phyloP scores from a whole-genome alignment of 75 land plant species.

The Cupressus sempervirens region DNA sequence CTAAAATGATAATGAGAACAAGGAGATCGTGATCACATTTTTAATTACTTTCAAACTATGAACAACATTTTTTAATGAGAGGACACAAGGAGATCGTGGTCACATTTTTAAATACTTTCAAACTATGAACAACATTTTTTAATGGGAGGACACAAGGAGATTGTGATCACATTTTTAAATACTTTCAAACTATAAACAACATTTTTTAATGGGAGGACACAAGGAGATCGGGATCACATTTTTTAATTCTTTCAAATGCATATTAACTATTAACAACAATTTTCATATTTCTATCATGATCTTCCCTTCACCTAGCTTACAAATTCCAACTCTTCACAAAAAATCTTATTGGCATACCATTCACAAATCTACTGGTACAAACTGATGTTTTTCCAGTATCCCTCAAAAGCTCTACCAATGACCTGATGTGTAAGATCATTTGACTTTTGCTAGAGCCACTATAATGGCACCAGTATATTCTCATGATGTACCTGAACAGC shows the following conservation, averaged over 20 bases:
- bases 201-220: not conserved
- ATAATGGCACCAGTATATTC: conserved; percentile 23
- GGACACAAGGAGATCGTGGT: no score
- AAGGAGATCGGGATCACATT: not conserved
- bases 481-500: conserved; percentile 21
- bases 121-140: not conserved
- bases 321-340: not conserved
- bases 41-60: not conserved
- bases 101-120: not conserved
- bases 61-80: not conserved
- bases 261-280: not conserved
- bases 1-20: not conserved
- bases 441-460: not conserved
- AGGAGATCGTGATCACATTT: not conserved
- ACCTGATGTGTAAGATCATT: conserved; percentile 16
- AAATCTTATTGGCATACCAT: not conserved
- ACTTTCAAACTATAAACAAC: not conserved
- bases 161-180: not conserved
- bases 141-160: not conserved
- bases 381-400: not conserved
- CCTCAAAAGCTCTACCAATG: not conserved
- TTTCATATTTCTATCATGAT: not conserved
- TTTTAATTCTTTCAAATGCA: not conserved
- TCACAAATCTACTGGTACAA: not conserved
- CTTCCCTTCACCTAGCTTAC: not conserved